Evolutionary conservation across 2,329 filamentous ascomycete genomes (phyloP).

Genomic region (Colletotrichum endophyticum): DNA sequence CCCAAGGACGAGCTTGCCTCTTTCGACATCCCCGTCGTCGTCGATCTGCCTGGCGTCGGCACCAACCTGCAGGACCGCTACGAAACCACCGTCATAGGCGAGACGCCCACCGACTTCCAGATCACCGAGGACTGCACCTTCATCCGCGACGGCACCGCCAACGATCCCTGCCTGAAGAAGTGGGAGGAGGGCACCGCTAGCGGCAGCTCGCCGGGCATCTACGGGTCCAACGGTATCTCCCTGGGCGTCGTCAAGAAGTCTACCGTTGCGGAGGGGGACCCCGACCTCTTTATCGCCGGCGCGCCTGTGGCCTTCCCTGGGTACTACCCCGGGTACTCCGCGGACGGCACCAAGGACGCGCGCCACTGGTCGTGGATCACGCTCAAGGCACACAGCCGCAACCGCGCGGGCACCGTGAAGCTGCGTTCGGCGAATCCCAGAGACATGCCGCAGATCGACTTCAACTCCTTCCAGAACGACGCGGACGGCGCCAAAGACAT

Average conservation of each 20-base stretch:
- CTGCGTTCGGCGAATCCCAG: constrained; percentile 62
- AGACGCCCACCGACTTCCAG: constrained; percentile 30
- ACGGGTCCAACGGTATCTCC: constrained; percentile 37
- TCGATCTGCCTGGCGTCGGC: constrained; percentile 67
- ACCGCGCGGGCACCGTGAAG: constrained; percentile 59
- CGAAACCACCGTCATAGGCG: constrained; percentile 25
- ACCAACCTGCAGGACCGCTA: constrained; percentile 47
- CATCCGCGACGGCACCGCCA: constrained; percentile 21
- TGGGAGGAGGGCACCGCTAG: constrained; percentile 28
- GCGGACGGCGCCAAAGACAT: constrained; percentile 38
- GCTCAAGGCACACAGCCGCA: constrained; percentile 64
- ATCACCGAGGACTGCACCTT: constrained; percentile 32
- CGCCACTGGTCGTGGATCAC: constrained; percentile 44
- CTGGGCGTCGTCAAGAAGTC: constrained; percentile 34
- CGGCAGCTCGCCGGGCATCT: constrained; percentile 28
- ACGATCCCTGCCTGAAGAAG: constrained; percentile 38
- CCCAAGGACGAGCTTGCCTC: constrained; percentile 39
- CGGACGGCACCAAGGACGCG: constrained; percentile 31
- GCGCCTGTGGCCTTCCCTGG: constrained; percentile 31
- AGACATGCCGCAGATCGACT: constrained; percentile 63
- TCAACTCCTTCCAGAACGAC: constrained; percentile 54
- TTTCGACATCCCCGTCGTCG: constrained; percentile 54
- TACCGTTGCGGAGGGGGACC: constrained; percentile 27
- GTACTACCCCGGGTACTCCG: constrained; percentile 31
- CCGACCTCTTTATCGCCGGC: constrained; percentile 34